Evolutionary conservation across 2,329 filamentous ascomycete species (phyloP), one percentile per base, ranked within the genome.

Genomic region (Nannizziopsis barbatae): DNA sequence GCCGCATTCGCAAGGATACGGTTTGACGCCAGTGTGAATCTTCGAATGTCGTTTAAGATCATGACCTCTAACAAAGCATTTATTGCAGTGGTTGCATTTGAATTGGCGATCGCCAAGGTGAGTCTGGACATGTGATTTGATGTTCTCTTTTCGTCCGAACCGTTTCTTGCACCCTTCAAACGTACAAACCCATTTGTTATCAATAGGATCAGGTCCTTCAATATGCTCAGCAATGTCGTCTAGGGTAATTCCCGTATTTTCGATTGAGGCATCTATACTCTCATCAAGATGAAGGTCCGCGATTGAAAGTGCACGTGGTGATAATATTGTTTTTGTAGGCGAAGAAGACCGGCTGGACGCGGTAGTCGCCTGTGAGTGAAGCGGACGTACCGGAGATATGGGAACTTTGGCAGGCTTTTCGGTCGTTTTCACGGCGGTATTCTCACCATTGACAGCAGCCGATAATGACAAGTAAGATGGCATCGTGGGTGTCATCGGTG

Each of bases 61-160:
- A 64, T 98, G 92, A 59, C 95, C 89, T 33, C 92, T 83, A 37
- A 96, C 92, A 64, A 98, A 98, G 69, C 88, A 90, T 70, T 96
- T 96, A 45, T 84, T 76, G 71, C 92, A 98, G 48, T 85, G 83
- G 40, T 90, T 88, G 68, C 92, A 98, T 65, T 86, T 83, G 70
- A 87, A 98, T 64, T 95, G 92, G 42, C 92, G 79, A 65, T 98
- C 92, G 59, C 93, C 92, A 55, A 98, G 81, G 67, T 98, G 92
- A 2, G 92, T 98, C 68, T 98, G 92, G 11, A 98, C 86, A 65
- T 98, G 92, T 0, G 89, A 94, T 65, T 95, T 94, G 72, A 96
- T 95, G 69, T 98, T 96, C 66, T 98, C 92, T 65, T 95, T 94
- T 57, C 92, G 80, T n/a, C 89, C 90, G 62, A 98, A 96, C 46